A percentile compares a stretch with the other conserved stretches of the same genome.
Conservation (phyloP, 148 eudicot genomes). For the Cornus controversa region DNA sequence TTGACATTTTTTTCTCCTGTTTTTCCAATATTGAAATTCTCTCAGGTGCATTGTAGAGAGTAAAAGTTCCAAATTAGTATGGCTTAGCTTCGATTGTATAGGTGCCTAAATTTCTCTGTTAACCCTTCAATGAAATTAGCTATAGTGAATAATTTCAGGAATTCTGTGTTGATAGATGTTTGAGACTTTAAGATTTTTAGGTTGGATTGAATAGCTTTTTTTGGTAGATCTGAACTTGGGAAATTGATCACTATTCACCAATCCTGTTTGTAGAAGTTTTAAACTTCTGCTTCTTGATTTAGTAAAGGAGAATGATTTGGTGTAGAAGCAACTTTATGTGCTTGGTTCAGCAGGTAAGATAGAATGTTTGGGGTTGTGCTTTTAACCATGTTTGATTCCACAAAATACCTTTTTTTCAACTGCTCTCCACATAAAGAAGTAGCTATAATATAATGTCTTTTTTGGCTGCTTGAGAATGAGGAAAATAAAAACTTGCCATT, state of each 20-base stretch:
- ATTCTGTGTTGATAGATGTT: not conserved
- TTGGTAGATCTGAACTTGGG: not conserved
- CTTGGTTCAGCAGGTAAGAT: too few relatives aligned
- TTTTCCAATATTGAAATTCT: not conserved
- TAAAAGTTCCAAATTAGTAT: conserved; percentile 8
- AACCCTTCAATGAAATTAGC: conserved; percentile 11
- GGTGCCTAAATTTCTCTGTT: conserved; percentile 9
- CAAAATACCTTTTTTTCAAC: too few relatives aligned
- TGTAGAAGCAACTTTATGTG: too few relatives aligned
- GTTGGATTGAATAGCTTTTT: not conserved
- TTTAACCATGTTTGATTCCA: too few relatives aligned
- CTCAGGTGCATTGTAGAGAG: conserved; percentile 10
- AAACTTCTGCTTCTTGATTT: too few relatives aligned
- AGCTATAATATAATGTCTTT: too few relatives aligned
- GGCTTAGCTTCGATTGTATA: conserved; percentile 15
- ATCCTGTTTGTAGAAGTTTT: too few relatives aligned
- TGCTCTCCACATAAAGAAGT: too few relatives aligned
- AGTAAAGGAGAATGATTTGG: too few relatives aligned
- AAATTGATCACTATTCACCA: not conserved
- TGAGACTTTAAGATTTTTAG: not conserved
- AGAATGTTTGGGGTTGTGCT: too few relatives aligned
- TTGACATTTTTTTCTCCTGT: not conserved
- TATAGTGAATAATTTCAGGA: not conserved
- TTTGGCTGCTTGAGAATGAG: too few relatives aligned
- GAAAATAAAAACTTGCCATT: too few relatives aligned